Evolutionary conservation across 129 eudicot genomes (phyloP).

Genomic region (Saussurea involucrata): DNA sequence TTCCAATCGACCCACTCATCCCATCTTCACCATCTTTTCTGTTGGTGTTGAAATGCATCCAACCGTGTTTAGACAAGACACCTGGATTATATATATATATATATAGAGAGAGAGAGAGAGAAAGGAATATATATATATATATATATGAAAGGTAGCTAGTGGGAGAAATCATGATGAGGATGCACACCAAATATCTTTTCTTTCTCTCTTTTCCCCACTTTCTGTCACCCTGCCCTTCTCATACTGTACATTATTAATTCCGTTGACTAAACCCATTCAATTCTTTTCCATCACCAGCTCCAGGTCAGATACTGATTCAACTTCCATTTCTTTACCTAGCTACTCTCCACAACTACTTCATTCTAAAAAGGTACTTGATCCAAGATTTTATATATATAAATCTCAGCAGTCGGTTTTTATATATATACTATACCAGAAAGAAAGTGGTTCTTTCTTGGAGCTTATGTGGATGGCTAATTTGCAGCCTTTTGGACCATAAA

Average conservation of each 20-base stretch:
- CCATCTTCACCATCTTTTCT: background rate
- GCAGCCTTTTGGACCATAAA: constrained; percentile 11
- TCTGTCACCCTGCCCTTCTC: constrained; percentile 16
- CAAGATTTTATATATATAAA: background rate
- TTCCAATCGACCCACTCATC: constrained; percentile 11
- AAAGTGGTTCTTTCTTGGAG: background rate
- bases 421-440: background rate
- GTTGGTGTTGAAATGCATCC: constrained; percentile 2
- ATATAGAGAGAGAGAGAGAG: constrained; percentile 21
- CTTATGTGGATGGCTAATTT: constrained; percentile 7
- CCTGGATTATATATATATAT: background rate
- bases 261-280: constrained; percentile 48
- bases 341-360: background rate
- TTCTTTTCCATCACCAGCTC: background rate
- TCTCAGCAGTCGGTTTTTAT: background rate
- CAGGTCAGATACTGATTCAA: background rate
- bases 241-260: constrained; percentile 25
- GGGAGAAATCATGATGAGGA: constrained; percentile 57
- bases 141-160: constrained; percentile 38
- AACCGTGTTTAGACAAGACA: constrained; percentile 25
- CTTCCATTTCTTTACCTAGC: background rate
- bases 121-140: background rate
- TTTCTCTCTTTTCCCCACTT: constrained; percentile 2
- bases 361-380: background rate
- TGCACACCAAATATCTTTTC: constrained; percentile 31